Conservation (phyloP, 1,139 yeast species). For the Candida frijolesensis region DNA sequence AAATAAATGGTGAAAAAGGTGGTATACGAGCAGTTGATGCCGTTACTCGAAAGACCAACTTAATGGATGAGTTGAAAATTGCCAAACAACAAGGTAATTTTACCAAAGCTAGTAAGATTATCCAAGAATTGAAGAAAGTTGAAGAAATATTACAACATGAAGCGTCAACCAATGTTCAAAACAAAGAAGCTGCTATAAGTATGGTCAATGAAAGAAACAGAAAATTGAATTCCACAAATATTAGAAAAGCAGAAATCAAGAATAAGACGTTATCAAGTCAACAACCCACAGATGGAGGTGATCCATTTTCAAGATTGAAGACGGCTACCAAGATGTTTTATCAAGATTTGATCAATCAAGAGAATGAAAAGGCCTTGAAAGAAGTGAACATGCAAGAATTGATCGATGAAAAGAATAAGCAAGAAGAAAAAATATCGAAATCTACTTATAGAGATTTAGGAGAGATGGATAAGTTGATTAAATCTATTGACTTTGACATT, state of each 20-base stretch:
- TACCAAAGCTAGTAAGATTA: slow-evolving; percentile 53
- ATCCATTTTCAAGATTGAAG: slow-evolving; percentile 88
- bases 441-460: slow-evolving; percentile 49
- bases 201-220: slow-evolving; percentile 81
- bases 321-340: slow-evolving; percentile 87
- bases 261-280: slow-evolving; percentile 43
- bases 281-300: slow-evolving; percentile 50
- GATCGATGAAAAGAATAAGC: slow-evolving; percentile 39
- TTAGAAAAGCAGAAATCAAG: slow-evolving; percentile 76
- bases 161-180: slow-evolving; percentile 12
- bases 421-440: slow-evolving; percentile 43
- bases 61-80: slow-evolving; percentile 74
- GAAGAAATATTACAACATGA: slow-evolving; percentile 29
- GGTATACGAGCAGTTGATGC: slow-evolving; percentile 62
- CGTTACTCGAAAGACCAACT: slow-evolving; percentile 71
- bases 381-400: slow-evolving; percentile 42
- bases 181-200: slow-evolving; percentile 39
- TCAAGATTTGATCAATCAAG: slow-evolving; percentile 46
- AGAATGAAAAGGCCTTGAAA: slow-evolving; percentile 46
- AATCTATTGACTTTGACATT: slow-evolving; percentile 36
- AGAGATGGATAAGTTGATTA: slow-evolving; percentile 44
- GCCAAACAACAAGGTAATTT: slow-evolving; percentile 69
- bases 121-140: slow-evolving; percentile 46
- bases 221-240: slow-evolving; percentile 72
- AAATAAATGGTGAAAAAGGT: slow-evolving; percentile 44